These are phyloP conservation scores for Panicum virgatum DNA, from an alignment of 202 grass and related monocot species.

Conservation along the genomic window DNA sequence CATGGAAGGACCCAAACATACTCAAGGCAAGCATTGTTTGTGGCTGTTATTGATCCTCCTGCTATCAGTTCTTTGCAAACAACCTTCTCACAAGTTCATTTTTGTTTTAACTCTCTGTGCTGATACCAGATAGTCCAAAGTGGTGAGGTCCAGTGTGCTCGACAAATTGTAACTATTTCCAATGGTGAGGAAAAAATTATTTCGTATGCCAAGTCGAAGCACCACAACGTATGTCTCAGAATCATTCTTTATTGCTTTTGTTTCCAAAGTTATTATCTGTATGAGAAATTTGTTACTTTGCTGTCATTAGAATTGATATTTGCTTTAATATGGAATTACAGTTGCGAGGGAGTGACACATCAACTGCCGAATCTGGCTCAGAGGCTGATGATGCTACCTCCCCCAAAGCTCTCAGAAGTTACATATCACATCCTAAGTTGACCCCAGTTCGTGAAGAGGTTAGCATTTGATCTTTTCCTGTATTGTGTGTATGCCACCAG, in stretches of 20 bases:
- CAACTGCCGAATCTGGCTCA: conserved; percentile 81
- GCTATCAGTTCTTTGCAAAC: conserved; percentile 10
- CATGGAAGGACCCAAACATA: conserved; percentile 84
- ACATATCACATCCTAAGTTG: conserved; percentile 74
- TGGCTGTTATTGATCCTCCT: neutral
- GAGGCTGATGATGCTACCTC: conserved; percentile 72
- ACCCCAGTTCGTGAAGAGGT: conserved; percentile 95
- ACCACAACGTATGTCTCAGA: conserved; percentile 45
- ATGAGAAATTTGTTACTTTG: neutral
- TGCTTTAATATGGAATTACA: conserved; percentile 40
- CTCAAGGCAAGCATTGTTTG: conserved; percentile 48
- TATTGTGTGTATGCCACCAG: neutral
- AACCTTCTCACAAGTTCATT: conserved; percentile 6
- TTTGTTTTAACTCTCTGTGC: neutral
- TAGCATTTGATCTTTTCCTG: conserved; percentile 19
- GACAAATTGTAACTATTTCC: conserved; percentile 85
- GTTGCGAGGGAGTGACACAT: conserved; percentile 78
- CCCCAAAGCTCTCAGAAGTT: conserved; percentile 61
- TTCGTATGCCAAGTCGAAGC: conserved; percentile 72
- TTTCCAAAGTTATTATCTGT: neutral
- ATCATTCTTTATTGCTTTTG: conserved; percentile 9
- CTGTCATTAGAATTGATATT: neutral
- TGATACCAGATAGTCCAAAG: conserved; percentile 88
- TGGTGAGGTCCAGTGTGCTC: conserved; percentile 78
- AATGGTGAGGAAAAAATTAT: conserved; percentile 81